Conservation (phyloP, 2,329 filamentous ascomycete genomes). For the Sclerotinia trifoliorum region DNA sequence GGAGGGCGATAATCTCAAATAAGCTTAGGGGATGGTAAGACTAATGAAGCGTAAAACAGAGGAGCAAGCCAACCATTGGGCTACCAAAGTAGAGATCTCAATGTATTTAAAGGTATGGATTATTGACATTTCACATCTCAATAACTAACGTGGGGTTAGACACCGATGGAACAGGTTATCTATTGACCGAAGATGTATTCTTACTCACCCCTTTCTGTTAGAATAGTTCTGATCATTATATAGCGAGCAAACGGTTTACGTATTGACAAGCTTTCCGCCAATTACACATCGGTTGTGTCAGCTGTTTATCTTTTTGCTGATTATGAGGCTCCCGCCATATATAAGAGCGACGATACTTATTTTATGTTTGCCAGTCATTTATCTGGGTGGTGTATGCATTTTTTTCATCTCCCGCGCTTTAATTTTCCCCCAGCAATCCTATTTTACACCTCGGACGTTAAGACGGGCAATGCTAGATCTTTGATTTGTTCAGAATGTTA, state of each 20-base stretch:
- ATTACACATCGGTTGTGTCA: slow-evolving; percentile 54
- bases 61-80: slow-evolving; percentile 39
- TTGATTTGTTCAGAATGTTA: not conserved
- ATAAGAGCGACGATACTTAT: slow-evolving; percentile 60
- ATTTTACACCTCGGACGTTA: no score
- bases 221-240: not conserved
- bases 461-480: not conserved
- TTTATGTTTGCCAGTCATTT: slow-evolving; percentile 63
- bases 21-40: not conserved
- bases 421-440: no score
- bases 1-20: not conserved
- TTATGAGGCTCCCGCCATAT: slow-evolving; percentile 61
- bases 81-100: slow-evolving; percentile 39
- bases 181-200: slow-evolving; percentile 60
- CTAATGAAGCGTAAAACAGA: slow-evolving; percentile 22
- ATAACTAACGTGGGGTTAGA: slow-evolving; percentile 45
- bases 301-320: slow-evolving; percentile 51
- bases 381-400: slow-evolving; percentile 43
- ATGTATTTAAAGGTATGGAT: slow-evolving; percentile 36
- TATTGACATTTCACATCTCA: not conserved
- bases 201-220: no score
- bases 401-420: not conserved
- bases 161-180: slow-evolving; percentile 58
- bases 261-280: slow-evolving; percentile 54
- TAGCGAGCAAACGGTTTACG: slow-evolving; percentile 57